phyloP scores from a whole-genome alignment of 2,329 filamentous ascomycete species.

The Ceratocystis ficicola region DNA sequence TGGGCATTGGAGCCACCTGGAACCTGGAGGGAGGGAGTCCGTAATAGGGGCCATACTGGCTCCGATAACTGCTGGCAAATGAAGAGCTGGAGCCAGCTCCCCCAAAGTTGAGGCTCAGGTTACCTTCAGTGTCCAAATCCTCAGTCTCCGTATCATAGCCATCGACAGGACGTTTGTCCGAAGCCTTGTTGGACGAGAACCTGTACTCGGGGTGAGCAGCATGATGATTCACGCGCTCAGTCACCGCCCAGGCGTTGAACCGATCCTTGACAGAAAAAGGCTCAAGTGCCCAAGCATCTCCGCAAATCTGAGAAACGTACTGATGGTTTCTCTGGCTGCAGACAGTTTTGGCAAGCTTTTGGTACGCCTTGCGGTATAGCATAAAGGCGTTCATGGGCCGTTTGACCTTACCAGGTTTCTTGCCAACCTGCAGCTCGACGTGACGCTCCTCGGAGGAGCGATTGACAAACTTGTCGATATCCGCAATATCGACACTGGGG shows the following conservation, averaged over 20 bases:
- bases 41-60: too few relatives aligned
- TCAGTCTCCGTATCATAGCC: constrained; percentile 29
- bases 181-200: constrained; percentile 53
- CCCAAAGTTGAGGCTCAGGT: too few relatives aligned
- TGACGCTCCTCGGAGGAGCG: constrained; percentile 54
- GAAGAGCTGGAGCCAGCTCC: too few relatives aligned
- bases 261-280: constrained; percentile 55
- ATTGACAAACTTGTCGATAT: constrained; percentile 72
- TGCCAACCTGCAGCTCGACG: constrained; percentile 56
- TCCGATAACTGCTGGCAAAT: too few relatives aligned
- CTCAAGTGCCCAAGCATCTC: constrained; percentile 75
- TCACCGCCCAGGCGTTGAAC: constrained; percentile 66
- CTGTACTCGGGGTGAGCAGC: constrained; percentile 84
- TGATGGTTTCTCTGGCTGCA: constrained; percentile 86
- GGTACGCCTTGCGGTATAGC: constrained; percentile 87
- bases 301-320: constrained; percentile 76
- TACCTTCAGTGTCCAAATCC: neutral
- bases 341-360: constrained; percentile 72
- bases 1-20: too few relatives aligned
- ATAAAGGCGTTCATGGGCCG: constrained; percentile 97
- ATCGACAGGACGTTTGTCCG: constrained; percentile 30
- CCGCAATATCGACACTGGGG: constrained; percentile 51
- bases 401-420: constrained; percentile 63
- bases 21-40: too few relatives aligned
- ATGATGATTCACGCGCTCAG: constrained; percentile 75